A percentile compares a stretch with the other conserved stretches of the same genome.
Evolutionary conservation across 306 rosid species (phyloP).

Genomic region (Senna siamea): DNA sequence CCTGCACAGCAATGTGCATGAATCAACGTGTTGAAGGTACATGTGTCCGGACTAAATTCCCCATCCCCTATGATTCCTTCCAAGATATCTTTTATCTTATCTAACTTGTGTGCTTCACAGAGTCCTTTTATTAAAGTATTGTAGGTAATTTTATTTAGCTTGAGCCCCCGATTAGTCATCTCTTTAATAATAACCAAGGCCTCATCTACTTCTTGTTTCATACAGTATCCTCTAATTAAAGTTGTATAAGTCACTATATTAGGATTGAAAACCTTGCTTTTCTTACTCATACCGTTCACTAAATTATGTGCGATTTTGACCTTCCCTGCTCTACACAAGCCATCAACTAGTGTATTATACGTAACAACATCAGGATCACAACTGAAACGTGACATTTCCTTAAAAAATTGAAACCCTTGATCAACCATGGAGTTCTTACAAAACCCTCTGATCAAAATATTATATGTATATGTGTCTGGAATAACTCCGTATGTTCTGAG

Average conservation of each 20-base stretch:
- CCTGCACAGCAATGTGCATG: slow-evolving; percentile 65
- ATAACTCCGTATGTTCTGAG: slow-evolving; percentile 69
- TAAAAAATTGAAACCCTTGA: slow-evolving; percentile 66
- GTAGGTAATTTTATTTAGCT: slow-evolving; percentile 65
- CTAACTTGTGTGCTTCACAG: slow-evolving; percentile 64
- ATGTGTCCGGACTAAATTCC: slow-evolving; percentile 62
- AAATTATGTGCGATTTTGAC: slow-evolving; percentile 63
- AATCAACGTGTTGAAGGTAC: slow-evolving; percentile 78
- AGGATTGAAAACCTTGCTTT: slow-evolving; percentile 62
- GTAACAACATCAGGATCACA: slow-evolving; percentile 77
- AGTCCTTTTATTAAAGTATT: slow-evolving; percentile 82
- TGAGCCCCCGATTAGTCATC: slow-evolving; percentile 63
- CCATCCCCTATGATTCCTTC: slow-evolving; percentile 48
- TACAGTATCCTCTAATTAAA: slow-evolving; percentile 77
- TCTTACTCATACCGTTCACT: slow-evolving; percentile 75
- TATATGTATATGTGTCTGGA: slow-evolving; percentile 65
- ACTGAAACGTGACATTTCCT: slow-evolving; percentile 57
- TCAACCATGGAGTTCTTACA: slow-evolving; percentile 77
- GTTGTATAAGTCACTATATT: slow-evolving; percentile 82
- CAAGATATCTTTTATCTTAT: slow-evolving; percentile 62
- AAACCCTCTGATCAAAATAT: slow-evolving; percentile 83
- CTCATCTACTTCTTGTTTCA: slow-evolving; percentile 60
- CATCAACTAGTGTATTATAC: slow-evolving; percentile 82
- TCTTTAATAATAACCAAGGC: slow-evolving; percentile 77
- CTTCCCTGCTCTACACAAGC: slow-evolving; percentile 76